Base-by-base conservation (phyloP, 2,329 filamentous ascomycete species). In the Cordyceps fumosorosea region DNA sequence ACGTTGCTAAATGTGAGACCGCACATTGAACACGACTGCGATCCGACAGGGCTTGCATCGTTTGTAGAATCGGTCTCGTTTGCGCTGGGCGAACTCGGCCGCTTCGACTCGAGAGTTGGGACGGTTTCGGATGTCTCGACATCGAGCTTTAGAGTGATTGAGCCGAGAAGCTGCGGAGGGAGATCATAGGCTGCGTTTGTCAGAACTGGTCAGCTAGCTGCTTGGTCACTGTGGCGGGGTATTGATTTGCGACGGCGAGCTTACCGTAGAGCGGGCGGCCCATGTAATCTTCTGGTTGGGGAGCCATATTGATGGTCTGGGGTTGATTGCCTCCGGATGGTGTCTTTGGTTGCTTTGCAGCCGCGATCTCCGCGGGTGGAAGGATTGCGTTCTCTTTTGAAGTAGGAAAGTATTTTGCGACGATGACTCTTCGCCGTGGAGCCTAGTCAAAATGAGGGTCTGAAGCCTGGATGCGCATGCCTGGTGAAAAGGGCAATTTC, bases 1-100 rank as follows among this genome's bases (percentile, higher is more conserved):
- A 96, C 81, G 11, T 82, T 88, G 37, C 81, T 71, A 69, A 96
- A 96, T 5, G 82, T 79, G 44, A 92, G 81, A 45, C 82, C 80
- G 75, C 95, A 99, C 5, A 98, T 81, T 1, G 88, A 86, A 73
- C 95, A 99, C 16, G 91, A 84, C 63, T 90, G 92, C 6, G 89
- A 83, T 11, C 85, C 84, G 44, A 83, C 81, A 66, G 77, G 75
- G 20, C 51, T 47, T 40, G 56, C 3, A 22, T 48, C 58, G n/a
- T 10, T 37, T n/a, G 57, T 10, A 37, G 57, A 53, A 70, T 77
- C 74, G 65, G 71, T 65, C 16, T 69, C 66, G 61, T 68, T 65
- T 32, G 73, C 63, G 42, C 57, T 57, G 8, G 67, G 61, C 52
- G 68, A 66, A 50, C 64, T 69, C 10, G 69, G 64, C 37, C 66